Conservation (phyloP, 306 rosid species). For the Lablab purpureus region DNA sequence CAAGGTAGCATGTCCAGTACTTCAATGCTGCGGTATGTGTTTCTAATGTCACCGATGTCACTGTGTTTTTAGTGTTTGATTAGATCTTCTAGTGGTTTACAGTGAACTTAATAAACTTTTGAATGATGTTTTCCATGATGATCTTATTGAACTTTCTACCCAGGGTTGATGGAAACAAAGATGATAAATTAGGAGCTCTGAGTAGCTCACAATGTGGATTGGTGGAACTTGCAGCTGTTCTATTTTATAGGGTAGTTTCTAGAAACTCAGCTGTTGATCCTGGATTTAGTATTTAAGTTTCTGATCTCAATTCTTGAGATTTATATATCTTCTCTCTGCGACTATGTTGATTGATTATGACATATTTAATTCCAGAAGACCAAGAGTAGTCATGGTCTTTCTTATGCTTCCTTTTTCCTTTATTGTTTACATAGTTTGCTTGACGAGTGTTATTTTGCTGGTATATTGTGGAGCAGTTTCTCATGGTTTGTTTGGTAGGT, state of each 20-base stretch:
- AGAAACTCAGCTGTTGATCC: constrained; percentile 25
- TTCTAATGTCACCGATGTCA: constrained; percentile 35
- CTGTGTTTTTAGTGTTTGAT: constrained; percentile 33
- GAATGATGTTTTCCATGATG: not conserved
- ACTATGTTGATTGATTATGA: constrained; percentile 26
- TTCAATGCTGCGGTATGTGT: constrained; percentile 66
- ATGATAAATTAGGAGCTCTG: constrained; percentile 83
- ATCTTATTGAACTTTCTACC: constrained; percentile 31
- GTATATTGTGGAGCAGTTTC: constrained; percentile 20
- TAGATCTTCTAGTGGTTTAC: constrained; percentile 37
- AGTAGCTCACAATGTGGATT: constrained; percentile 73
- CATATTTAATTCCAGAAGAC: constrained; percentile 23
- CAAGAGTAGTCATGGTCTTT: constrained; percentile 13
- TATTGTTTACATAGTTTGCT: constrained; percentile 23
- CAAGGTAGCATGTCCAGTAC: constrained; percentile 65
- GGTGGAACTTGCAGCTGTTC: constrained; percentile 88
- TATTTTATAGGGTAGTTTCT: constrained; percentile 73
- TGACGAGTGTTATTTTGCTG: constrained; percentile 27
- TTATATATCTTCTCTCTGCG: not conserved
- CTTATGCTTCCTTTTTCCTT: constrained; percentile 28
- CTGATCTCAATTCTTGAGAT: constrained; percentile 5
- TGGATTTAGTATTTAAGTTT: constrained; percentile 21
- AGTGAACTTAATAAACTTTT: constrained; percentile 24
- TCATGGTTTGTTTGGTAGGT: constrained; percentile 31
- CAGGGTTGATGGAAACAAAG: constrained; percentile 83